phyloP scores from a whole-genome alignment of 2,329 filamentous ascomycete species.

The Chalaropsis thielavioides region DNA sequence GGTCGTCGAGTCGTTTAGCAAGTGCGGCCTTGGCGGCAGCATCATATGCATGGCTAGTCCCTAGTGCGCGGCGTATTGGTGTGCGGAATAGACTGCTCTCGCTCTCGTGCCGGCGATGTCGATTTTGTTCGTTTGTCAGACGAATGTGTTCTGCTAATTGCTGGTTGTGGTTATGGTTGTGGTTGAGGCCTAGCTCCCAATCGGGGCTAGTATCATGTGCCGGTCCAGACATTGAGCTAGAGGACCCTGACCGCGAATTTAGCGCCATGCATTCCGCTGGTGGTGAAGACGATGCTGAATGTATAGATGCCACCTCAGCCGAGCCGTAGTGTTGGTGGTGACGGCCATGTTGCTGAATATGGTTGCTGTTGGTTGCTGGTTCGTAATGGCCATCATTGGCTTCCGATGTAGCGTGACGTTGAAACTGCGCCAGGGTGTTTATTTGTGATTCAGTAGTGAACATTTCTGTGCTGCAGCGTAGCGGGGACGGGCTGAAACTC shows the following conservation, averaged over 20 bases:
- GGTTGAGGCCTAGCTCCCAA: not conserved
- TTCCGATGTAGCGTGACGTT: not conserved
- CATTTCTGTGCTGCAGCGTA: conserved; percentile 12
- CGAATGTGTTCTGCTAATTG: conserved; percentile 8
- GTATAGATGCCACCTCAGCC: not conserved
- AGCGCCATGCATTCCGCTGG: not conserved
- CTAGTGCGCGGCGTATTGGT: conserved; percentile 14
- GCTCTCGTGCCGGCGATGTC: conserved; percentile 9
- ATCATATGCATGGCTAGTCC: conserved; percentile 17
- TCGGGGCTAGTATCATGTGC: not conserved
- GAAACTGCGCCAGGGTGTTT: not conserved
- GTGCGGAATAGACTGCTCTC: conserved; percentile 10
- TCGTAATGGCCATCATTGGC: not conserved
- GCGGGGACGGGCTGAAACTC: conserved; percentile 12
- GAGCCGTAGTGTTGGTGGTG: not conserved
- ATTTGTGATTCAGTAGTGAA: not conserved
- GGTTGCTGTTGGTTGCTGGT: not conserved
- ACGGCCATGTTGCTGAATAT: not conserved
- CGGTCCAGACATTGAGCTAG: not conserved
- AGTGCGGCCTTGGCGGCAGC: conserved; percentile 15
- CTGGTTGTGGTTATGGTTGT: not conserved
- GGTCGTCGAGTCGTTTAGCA: conserved; percentile 15
- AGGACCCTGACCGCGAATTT: not conserved
- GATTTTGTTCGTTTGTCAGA: conserved; percentile 4
- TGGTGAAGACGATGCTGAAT: not conserved